Evolutionary conservation across 345 rosid genomes (phyloP), one percentile per base, ranked within the genome.

Genomic region (Arabidopsis arenosa): DNA sequence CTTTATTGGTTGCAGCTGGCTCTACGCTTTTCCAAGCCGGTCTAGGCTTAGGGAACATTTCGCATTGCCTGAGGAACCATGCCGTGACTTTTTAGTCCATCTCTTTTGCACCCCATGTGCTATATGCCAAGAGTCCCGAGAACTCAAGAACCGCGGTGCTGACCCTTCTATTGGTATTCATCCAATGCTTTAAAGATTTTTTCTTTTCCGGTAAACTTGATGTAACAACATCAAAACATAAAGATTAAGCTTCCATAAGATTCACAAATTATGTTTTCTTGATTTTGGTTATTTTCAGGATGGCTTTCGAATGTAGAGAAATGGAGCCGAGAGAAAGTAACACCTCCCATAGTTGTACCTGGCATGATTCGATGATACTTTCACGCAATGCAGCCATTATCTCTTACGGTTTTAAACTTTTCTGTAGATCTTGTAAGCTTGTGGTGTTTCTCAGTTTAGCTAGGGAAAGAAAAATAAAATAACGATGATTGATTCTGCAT

Each of bases 121-220:
- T 63, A 82, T 86, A 6, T 81, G 85, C 32, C 93, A 90, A 70
- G 96, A 88, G 36, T 77, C 82, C 13, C 61, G 90, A 32, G 91
- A 88, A 35, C 90, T 88, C 62, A 74, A 70, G 60, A 83, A 80
- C 60, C 89, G 82, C 0, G 91, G 87, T 0, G 81, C 76, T 11
- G 81, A 88, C 59, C 89, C 90, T 43, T 81, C 82, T 3, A 45
- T 83, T 5, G 87, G 92, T 88, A 71, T 4, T 18, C 35, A 35
- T 53, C 47, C 44, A 56, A 40, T 6, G 32, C 32, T 12, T 60
- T n/a, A 0, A 4, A 12, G 47, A 8, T 40, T 36, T 36, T 36
- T 28, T 18, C 21, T 28, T 28, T 3, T 3, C 30, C 30, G 2
- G 30, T 2, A 28, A 28, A 28, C 30, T 28, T 2, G 30, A 28